Percentiles rank a stretch among this genome's conserved stretches.
Evolutionary conservation across 2,329 filamentous ascomycete species (phyloP).

Genomic region (Esteya vermicola): DNA sequence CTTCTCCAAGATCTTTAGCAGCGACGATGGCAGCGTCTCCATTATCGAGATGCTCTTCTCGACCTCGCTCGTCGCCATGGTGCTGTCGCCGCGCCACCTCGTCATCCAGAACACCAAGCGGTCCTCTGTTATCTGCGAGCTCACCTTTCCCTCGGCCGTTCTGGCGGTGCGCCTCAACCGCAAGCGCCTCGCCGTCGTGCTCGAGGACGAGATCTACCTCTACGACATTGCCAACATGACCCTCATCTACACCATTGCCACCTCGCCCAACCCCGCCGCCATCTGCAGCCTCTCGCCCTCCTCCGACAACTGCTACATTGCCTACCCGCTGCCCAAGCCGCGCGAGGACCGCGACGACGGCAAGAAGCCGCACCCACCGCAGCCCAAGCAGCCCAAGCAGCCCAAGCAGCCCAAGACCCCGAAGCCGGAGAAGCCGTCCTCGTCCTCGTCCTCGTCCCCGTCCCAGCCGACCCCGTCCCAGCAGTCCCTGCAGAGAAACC

Average conservation of each 20-base stretch:
- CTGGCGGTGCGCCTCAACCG: slow-evolving; percentile 87
- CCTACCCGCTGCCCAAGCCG: slow-evolving; percentile 73
- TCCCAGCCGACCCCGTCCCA: too few relatives aligned
- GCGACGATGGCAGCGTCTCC: slow-evolving; percentile 85
- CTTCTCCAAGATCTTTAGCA: slow-evolving; percentile 88
- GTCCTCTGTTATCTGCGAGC: slow-evolving; percentile 84
- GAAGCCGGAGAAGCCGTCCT: too few relatives aligned
- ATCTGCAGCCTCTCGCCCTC: slow-evolving; percentile 89
- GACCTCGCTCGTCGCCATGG: slow-evolving; percentile 86
- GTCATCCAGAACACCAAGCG: slow-evolving; percentile 82
- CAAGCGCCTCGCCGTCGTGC: slow-evolving; percentile 81
- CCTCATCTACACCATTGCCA: slow-evolving; percentile 80
- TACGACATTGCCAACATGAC: slow-evolving; percentile 99
- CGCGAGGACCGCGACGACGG: slow-evolving; percentile 43
- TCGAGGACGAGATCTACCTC: slow-evolving; percentile 93
- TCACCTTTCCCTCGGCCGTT: slow-evolving; percentile 95
- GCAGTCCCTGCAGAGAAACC: too few relatives aligned
- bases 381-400: too few relatives aligned
- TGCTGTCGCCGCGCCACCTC: slow-evolving; percentile 78
- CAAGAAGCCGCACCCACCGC: too few relatives aligned
- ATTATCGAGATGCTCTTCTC: slow-evolving; percentile 99
- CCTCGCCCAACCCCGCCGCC: slow-evolving; percentile 80
- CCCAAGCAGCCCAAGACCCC: too few relatives aligned
- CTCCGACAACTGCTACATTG: slow-evolving; percentile 90
- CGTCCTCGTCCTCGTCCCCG: too few relatives aligned